These are phyloP conservation scores for Pseudozyma thailandica DNA, from an alignment of 1,284 basidiomycete species.

Conservation along the genomic window DNA sequence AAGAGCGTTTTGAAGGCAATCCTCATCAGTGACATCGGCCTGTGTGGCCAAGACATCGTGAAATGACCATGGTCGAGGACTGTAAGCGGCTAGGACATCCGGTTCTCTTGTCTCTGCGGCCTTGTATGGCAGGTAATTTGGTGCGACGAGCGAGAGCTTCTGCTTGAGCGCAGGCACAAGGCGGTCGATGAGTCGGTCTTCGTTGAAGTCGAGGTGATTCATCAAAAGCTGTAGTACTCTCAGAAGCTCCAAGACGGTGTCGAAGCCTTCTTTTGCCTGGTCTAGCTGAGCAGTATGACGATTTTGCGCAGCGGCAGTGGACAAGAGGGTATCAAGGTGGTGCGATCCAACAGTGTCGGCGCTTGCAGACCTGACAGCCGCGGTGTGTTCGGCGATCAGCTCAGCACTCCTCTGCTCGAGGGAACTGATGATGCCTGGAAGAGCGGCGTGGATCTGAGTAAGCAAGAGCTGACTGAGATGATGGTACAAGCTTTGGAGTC, in stretches of 20 bases:
- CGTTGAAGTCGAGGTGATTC: conserved; percentile 4
- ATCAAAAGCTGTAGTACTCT: neutral
- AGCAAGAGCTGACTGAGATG: conserved; percentile 24
- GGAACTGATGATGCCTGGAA: conserved; percentile 6
- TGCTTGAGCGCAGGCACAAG: conserved; percentile 7
- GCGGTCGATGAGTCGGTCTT: conserved; percentile 1
- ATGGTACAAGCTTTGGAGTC: conserved; percentile 12
- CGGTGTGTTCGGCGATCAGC: conserved; percentile 1
- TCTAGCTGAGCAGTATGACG: neutral
- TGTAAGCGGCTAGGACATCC: neutral
- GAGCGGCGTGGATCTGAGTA: conserved; percentile 3
- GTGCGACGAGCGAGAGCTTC: conserved; percentile 6
- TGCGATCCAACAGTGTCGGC: neutral
- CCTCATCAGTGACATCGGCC: neutral
- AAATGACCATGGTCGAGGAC: conserved; percentile 14
- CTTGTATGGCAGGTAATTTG: conserved; percentile 18
- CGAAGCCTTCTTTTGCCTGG: conserved; percentile 4
- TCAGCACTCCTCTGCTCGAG: neutral
- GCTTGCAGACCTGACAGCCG: neutral
- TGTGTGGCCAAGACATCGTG: neutral
- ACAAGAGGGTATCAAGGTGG: neutral
- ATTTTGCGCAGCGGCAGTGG: neutral
- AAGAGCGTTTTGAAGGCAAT: neutral
- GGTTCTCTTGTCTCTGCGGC: conserved; percentile 6
- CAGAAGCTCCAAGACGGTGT: conserved; percentile 7